Evolutionary conservation across 78 protist genomes (phyloP).

Genomic region (Mantamonas sphyraenae): DNA sequence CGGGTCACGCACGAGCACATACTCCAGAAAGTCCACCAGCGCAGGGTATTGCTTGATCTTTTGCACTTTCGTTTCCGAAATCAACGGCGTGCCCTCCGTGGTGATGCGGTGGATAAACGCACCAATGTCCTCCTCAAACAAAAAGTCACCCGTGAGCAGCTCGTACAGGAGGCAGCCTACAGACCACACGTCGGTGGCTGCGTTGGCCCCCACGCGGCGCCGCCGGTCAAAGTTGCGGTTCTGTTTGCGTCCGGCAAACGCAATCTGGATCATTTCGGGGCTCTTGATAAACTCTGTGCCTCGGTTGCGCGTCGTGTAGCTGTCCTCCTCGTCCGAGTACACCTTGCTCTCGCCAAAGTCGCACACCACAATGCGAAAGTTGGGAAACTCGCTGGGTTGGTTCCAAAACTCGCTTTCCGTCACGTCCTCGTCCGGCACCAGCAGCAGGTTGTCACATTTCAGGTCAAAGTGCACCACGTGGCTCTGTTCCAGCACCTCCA

Average conservation of each 20-base stretch:
- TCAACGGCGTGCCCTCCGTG: slow-evolving; percentile 18
- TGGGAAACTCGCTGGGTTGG: slow-evolving; percentile 36
- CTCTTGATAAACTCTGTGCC: slow-evolving; percentile 88
- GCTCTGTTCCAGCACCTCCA: slow-evolving; percentile 28
- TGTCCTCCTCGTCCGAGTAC: slow-evolving; percentile 54
- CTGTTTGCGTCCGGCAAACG: slow-evolving; percentile 35
- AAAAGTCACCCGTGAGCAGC: slow-evolving; percentile 74
- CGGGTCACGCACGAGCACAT: slow-evolving; percentile 69
- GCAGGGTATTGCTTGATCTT: slow-evolving; percentile 25
- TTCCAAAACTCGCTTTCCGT: slow-evolving; percentile 42
- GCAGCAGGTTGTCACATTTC: slow-evolving; percentile 72
- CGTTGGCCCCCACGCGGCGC: slow-evolving; percentile 54
- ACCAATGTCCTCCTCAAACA: slow-evolving; percentile 74
- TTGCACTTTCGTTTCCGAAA: slow-evolving; percentile 25
- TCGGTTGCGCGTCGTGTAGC: slow-evolving; percentile 58
- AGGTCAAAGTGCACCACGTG: slow-evolving; percentile 79
- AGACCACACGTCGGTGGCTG: slow-evolving; percentile 81
- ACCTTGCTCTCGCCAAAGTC: slow-evolving; percentile 83
- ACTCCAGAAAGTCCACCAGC: slow-evolving; percentile 51
- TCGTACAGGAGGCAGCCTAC: slow-evolving; percentile 83
- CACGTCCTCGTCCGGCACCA: slow-evolving; percentile 42
- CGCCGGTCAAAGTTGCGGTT: slow-evolving; percentile 60
- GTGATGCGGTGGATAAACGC: slow-evolving; percentile 73
- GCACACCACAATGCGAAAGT: slow-evolving; percentile 25
- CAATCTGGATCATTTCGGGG: slow-evolving; percentile 85